Evolutionary conservation across 768 basidiomycete species (phyloP).

Genomic region (Mycena maculata): DNA sequence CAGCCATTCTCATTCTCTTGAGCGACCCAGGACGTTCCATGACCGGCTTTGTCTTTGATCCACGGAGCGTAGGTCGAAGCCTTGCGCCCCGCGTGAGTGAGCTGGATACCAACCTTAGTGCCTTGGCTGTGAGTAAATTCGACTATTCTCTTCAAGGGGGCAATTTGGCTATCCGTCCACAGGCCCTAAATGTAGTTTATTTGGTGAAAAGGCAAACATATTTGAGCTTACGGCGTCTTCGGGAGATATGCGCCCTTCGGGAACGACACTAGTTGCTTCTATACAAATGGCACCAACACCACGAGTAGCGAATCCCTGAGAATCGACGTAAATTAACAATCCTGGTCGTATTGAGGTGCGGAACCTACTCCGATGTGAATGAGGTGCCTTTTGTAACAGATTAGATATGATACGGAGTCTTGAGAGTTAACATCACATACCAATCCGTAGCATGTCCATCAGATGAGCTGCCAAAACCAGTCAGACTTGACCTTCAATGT

Average conservation of each 20-base stretch:
- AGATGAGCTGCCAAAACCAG: conserved; percentile 10
- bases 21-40: conserved; percentile 50
- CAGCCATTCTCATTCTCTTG: conserved; percentile 71
- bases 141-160: conserved; percentile 75
- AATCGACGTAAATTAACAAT: neutral
- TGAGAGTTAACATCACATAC: too few species aligned
- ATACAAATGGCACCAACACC: conserved; percentile 77
- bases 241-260: conserved; percentile 82
- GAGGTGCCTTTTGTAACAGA: conserved; percentile 59
- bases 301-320: conserved; percentile 71
- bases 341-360: too few species aligned
- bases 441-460: conserved; percentile 83
- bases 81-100: conserved; percentile 81
- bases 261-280: conserved; percentile 80
- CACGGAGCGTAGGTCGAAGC: conserved; percentile 78
- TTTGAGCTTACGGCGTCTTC: conserved; percentile 70
- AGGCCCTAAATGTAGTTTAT: conserved; percentile 57
- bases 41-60: conserved; percentile 58
- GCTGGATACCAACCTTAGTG: conserved; percentile 80
- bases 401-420: too few species aligned
- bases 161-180: conserved; percentile 83
- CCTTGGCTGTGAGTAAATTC: conserved; percentile 79
- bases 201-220: neutral
- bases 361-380: conserved; percentile 75
- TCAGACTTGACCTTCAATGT: neutral